phyloP scores from a whole-genome alignment of 345 rosid genomes.

The Rubroshorea leprosula region DNA sequence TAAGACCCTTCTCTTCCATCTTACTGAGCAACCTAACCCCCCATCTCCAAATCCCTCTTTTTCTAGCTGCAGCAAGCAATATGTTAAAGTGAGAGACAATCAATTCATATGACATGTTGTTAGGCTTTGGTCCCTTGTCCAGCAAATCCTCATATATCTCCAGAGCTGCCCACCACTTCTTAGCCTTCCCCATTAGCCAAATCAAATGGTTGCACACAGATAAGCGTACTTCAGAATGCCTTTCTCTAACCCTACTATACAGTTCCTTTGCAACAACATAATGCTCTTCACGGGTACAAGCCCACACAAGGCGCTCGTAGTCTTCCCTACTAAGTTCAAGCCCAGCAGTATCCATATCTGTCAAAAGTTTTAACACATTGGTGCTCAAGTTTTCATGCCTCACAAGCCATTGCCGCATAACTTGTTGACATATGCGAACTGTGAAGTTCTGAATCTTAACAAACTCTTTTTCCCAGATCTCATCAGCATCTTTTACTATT shows the following conservation, averaged over 20 bases:
- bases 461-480: conserved; percentile 61
- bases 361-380: conserved; percentile 58
- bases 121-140: conserved; percentile 80
- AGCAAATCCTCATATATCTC: conserved; percentile 90
- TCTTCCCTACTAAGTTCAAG: conserved; percentile 53
- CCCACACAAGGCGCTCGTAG: conserved; percentile 84
- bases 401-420: conserved; percentile 81
- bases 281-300: conserved; percentile 80
- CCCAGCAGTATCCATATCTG: conserved; percentile 58
- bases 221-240: conserved; percentile 48
- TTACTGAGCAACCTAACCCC: conserved; percentile 68
- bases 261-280: conserved; percentile 63
- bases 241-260: conserved; percentile 65
- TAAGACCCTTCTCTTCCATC: conserved; percentile 86
- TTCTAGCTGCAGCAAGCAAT: conserved; percentile 67
- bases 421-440: conserved; percentile 69
- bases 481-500: conserved; percentile 26
- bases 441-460: conserved; percentile 59
- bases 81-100: conserved; percentile 68
- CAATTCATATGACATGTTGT: conserved; percentile 64
- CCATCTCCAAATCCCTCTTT: conserved; percentile 89
- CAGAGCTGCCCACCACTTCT: conserved; percentile 97
- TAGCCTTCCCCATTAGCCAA: conserved; percentile 93
- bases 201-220: conserved; percentile 94
- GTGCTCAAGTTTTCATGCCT: conserved; percentile 41